Evolutionary conservation across 2,329 filamentous ascomycete species (phyloP), one percentile per base, ranked within the genome.

Genomic region (Fusarium buxicola): DNA sequence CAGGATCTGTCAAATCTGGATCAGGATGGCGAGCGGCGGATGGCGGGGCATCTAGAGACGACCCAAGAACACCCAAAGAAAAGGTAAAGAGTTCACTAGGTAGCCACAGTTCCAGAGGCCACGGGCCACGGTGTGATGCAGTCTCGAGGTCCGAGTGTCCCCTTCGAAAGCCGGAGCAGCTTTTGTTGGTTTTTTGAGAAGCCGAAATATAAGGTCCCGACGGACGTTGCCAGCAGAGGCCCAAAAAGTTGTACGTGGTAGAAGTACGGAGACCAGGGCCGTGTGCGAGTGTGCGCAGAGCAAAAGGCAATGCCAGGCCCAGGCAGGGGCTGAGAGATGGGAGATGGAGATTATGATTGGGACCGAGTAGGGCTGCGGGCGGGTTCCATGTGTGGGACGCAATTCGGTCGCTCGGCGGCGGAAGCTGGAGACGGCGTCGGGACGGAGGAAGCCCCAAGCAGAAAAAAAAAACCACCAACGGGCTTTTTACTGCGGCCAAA

Each of bases 1-100:
- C 68, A 69, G 66, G 67, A 70, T 72, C 66, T 72, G 71, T 72
- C 70, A 71, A 65, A 64, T 70, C 66, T 68, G 61, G 61, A 60
- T 69, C 58, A 60, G 62, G 65, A 65, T 63, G 65, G 68, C 55
- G 66, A 68, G 64, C 61, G 60, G 55, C 64, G 65, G 69, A 71
- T 71, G 69, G 69, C 68, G 69, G 69, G 69, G 69, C 69, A 71
- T 69, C 61, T 67, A 70, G 63, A 59, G 64, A 65, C 60, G 49
- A 54, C 58, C 63, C 63, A 64, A 50, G 56, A 52, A 66, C 32
- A 62, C 57, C 55, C 60, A 60, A 51, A 64, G 56, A 60, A 64
- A 65, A 48, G 21, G 56, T 48, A 65, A 57, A 51, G 36, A 60
- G 49, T 56, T 39, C 39, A 55, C 24, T 40, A 58, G 45, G 35